A percentile compares a stretch with the other conserved stretches of the same genome.
These are phyloP conservation scores for Cutaneotrichosporon spelunceum DNA, from an alignment of 1,284 basidiomycete species.

Conservation along the genomic window DNA sequence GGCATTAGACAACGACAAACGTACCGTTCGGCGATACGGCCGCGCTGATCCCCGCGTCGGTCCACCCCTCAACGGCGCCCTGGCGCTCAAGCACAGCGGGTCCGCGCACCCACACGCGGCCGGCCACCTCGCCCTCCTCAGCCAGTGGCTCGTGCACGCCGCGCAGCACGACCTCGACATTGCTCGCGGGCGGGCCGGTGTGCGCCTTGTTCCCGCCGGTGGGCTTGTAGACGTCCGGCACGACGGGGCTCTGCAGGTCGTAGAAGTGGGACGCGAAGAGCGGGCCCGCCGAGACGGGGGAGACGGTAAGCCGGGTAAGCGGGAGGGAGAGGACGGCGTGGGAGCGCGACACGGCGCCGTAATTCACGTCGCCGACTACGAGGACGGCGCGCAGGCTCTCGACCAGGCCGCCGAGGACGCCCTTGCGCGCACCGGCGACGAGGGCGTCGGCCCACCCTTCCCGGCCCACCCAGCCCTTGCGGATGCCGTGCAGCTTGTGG, in stretches of 20 bases:
- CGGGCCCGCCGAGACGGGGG: slow-evolving; percentile 37
- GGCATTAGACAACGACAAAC: slow-evolving; percentile 22
- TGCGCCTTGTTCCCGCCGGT: slow-evolving; percentile 25
- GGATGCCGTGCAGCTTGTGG: slow-evolving; percentile 36
- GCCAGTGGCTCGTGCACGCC: slow-evolving; percentile 24
- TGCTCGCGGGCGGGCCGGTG: slow-evolving; percentile 44
- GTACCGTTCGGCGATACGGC: slow-evolving; percentile 44
- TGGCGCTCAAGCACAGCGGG: slow-evolving; percentile 29
- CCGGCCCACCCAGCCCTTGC: slow-evolving; percentile 37
- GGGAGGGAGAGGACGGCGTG: slow-evolving; percentile 43
- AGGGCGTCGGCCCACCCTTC: slow-evolving; percentile 36
- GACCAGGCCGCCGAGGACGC: slow-evolving; percentile 36
- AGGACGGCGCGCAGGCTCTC: slow-evolving; percentile 8
- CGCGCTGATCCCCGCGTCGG: slow-evolving; percentile 32
- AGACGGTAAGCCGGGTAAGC: slow-evolving; percentile 35
- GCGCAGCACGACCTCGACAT: slow-evolving; percentile 44
- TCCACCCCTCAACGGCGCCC: slow-evolving; percentile 33
- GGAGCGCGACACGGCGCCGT: slow-evolving; percentile 29
- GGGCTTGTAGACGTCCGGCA: slow-evolving; percentile 24
- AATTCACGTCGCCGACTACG: slow-evolving; percentile 23
- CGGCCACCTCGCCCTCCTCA: slow-evolving; percentile 22
- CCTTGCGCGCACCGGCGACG: slow-evolving; percentile 29
- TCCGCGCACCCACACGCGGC: slow-evolving; percentile 36
- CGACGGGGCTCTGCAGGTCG: slow-evolving; percentile 40
- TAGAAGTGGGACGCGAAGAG: slow-evolving; percentile 44